Conservation (phyloP, 2,329 filamentous ascomycete species). For the Aureobasidium melanogenum region DNA sequence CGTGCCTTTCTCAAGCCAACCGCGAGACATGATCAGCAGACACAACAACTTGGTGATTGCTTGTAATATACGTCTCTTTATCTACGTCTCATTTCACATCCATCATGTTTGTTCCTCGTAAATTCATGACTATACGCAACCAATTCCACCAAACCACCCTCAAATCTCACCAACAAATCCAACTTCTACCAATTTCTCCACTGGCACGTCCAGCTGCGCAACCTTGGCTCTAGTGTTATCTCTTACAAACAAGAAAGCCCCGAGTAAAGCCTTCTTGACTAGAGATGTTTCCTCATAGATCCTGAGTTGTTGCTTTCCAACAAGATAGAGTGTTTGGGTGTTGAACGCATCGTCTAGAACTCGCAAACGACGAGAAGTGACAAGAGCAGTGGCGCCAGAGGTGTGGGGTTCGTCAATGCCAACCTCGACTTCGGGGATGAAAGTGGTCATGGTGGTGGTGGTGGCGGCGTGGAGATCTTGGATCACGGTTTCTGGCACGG, state of each 20-base stretch:
- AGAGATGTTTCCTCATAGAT: slow-evolving; percentile 26
- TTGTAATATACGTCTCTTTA: background rate
- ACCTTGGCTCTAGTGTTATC: slow-evolving; percentile 60
- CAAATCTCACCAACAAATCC: slow-evolving; percentile 44
- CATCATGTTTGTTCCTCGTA: background rate
- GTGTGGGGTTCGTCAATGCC: background rate
- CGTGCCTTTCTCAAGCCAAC: background rate
- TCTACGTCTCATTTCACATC: background rate
- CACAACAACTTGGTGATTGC: background rate
- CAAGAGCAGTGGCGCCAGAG: background rate
- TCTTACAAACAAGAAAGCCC: slow-evolving; percentile 53
- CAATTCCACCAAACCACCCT: background rate
- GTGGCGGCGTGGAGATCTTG: background rate
- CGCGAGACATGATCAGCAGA: background rate
- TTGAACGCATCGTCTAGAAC: slow-evolving; percentile 17
- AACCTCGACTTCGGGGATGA: background rate
- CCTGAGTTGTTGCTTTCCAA: slow-evolving; percentile 21
- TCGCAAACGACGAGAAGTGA: slow-evolving; percentile 9
- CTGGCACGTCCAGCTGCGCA: slow-evolving; percentile 50
- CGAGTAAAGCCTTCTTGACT: slow-evolving; percentile 40
- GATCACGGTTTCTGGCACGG: background rate
- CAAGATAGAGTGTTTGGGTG: slow-evolving; percentile 18
- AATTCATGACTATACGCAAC: background rate
- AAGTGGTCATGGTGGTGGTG: background rate
- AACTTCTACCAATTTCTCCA: slow-evolving; percentile 57